Evolutionary conservation across 495 filamentous ascomycete genomes (phyloP), one percentile per base, ranked within the genome.

Genomic region (Penicillium diatomitis): DNA sequence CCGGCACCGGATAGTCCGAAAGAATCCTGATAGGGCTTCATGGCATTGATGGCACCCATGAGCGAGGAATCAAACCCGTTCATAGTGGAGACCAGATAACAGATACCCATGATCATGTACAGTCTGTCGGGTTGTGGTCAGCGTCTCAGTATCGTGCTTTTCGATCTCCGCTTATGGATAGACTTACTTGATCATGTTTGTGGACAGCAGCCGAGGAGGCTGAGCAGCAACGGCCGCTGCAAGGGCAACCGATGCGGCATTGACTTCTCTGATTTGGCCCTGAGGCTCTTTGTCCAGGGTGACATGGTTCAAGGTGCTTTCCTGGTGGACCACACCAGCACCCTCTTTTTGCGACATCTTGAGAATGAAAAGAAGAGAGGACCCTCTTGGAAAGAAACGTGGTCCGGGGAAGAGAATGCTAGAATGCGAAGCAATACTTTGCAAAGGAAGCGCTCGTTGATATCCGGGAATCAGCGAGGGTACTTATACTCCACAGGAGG

Each of bases 41-140:
- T 43, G n/a, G 41, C 41, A 32, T 43, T 43, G 30, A 43, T 43
- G 20, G 41, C 9, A 43, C 29, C 9, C 41, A 43, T 43, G 6
- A 43, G 10, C 30, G 41, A 43, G n/a, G 41, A 43, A 32, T 43
- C 41, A 9, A 43, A 43, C 5, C 41, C 41, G n/a, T 43, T 43
- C 41, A 43, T 43, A 5, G 41, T 43, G 0, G 41, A 43, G 9
- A 43, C 20, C 8, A 43, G 12, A 20, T 43, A 43, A 12, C 41
- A 29, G 33, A 43, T 32, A 20, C 29, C 41, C 41, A 43, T 43
- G 30, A 43, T 43, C n/a, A 32, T 32, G 30, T 43, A 43, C 30
- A 43, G 30, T 4, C 41, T 43, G 10, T 6, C 20, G 20, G 20
- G 30, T 12, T 7, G 11, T 12, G 4, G 6, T 43, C 33, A 43